Evolutionary conservation across 495 filamentous ascomycete species (phyloP).

Genomic region (Penicillium riverlandense): DNA sequence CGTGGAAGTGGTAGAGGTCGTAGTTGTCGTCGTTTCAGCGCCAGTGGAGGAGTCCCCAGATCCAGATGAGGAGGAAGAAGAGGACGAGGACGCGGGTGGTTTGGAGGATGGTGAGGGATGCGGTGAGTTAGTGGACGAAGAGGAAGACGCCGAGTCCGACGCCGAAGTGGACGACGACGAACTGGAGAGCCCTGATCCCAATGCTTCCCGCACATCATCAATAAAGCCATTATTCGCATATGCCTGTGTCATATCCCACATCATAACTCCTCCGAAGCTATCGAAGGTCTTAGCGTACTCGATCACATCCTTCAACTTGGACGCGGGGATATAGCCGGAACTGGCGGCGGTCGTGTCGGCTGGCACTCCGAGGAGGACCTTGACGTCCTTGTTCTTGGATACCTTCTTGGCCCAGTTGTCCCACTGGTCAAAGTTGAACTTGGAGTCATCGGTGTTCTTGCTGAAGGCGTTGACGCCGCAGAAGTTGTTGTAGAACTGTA

Average conservation of each 20-base stretch:
- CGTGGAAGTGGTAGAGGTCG: background rate
- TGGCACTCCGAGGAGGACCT: constrained; percentile 60
- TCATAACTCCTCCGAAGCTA: constrained; percentile 65
- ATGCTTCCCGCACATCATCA: constrained; percentile 24
- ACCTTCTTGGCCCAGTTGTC: constrained; percentile 60
- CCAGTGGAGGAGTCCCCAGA: constrained; percentile 20
- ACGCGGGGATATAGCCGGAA: constrained; percentile 47
- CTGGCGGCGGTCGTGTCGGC: constrained; percentile 51
- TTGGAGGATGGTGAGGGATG: constrained; percentile 19
- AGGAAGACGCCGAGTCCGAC: constrained; percentile 21
- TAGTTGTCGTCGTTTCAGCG: constrained; percentile 4
- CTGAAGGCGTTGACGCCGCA: constrained; percentile 53
- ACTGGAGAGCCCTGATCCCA: constrained; percentile 20
- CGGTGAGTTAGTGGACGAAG: constrained; percentile 24
- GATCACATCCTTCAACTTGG: constrained; percentile 40
- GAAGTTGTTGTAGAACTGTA: constrained; percentile 73
- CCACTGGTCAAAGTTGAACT: constrained; percentile 66
- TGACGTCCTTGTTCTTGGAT: constrained; percentile 55
- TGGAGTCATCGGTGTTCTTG: constrained; percentile 39
- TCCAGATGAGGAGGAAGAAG: constrained; percentile 23
- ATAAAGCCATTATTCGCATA: constrained; percentile 54
- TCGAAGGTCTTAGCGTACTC: constrained; percentile 43
- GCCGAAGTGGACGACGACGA: constrained; percentile 23
- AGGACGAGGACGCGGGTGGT: constrained; percentile 20
- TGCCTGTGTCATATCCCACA: constrained; percentile 63